Base-by-base conservation (phyloP, 2,329 filamentous ascomycete species). In the Lachnum nothofagi region DNA sequence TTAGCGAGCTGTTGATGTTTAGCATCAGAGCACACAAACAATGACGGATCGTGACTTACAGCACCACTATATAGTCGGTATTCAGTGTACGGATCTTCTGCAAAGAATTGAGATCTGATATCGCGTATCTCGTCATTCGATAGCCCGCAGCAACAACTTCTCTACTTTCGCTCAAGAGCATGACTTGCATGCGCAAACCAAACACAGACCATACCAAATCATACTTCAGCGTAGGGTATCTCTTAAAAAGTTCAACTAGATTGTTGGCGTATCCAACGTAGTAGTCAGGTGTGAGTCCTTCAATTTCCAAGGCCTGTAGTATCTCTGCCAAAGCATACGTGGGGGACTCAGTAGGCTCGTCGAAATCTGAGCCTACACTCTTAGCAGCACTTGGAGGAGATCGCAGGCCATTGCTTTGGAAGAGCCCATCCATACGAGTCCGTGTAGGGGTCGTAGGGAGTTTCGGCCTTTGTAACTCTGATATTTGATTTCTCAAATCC, bases 131-230 rank as follows among this genome's bases (percentile, higher is more conserved):
- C 51, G 90, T 91, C 69, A 97, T 86, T 54, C 93, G 80, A 68
- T 97, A 98, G 1, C 89, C 93, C 37, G 93, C 89, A 22, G 93
- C 93, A 20, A 95, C 89, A 9, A 97, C 91, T 71, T 98, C 94
- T 57, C 91, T 83, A 66, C 88, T 96, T 59, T 96, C 91, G 64
- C 91, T 96, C 48, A 98, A 74, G 19, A 98, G 82, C 88, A 98
- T 94, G 59, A 88, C 84, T 69, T 98, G 93, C 74, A 97, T 91
- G 37, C 93, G 81, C 42, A 94, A 71, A 2, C 94, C 93, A 68
- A 98, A 98, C 1, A 95, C 84, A 3, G 90, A 87, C 93, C 93
- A 98, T 1, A 89, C 91, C 42, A 98, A 72, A 67, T 98, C 94
- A 66, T 97, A 96, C 65, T 98, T 98, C 49, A 98, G 76, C 1